phyloP scores from a whole-genome alignment of 371 early-diverging fungal species.

The Mucor indicus region DNA sequence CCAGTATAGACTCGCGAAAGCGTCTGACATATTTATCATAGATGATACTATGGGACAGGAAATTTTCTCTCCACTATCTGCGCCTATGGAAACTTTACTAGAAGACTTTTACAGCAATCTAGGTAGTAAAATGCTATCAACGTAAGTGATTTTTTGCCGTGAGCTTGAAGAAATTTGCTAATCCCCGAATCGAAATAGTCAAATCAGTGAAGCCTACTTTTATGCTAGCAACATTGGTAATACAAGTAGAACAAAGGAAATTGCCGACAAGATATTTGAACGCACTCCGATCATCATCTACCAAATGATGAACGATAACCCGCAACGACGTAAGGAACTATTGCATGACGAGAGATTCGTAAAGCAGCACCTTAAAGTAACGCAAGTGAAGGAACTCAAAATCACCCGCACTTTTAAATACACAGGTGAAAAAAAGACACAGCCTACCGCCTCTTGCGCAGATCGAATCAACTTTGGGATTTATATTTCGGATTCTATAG shows the following conservation, averaged over 20 bases:
- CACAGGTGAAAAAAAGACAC: conserved; percentile 48
- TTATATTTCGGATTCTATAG: conserved; percentile 55
- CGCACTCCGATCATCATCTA: conserved; percentile 67
- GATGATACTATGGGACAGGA: conserved; percentile 78
- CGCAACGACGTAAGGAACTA: conserved; percentile 50
- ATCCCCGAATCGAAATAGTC: conserved; percentile 20
- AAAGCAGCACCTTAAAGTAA: conserved; percentile 48
- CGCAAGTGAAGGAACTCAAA: conserved; percentile 55
- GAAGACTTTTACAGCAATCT: conserved; percentile 67
- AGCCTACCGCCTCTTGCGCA: conserved; percentile 70
- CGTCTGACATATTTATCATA: conserved; percentile 72
- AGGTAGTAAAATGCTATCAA: conserved; percentile 71
- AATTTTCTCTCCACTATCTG: conserved; percentile 73
- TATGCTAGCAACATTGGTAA: conserved; percentile 47
- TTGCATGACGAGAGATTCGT: conserved; percentile 49
- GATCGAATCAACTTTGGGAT: conserved; percentile 56
- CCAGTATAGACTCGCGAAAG: conserved; percentile 66
- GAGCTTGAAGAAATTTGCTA: neutral
- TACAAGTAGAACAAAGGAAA: conserved; percentile 48
- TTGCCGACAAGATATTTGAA: conserved; percentile 70
- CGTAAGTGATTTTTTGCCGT: conserved; percentile 32
- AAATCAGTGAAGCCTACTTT: conserved; percentile 47
- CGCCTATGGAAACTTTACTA: conserved; percentile 63
- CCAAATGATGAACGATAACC: conserved; percentile 70
- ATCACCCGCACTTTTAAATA: conserved; percentile 65